Percentiles rank a stretch among this genome's conserved stretches.
phyloP scores from a whole-genome alignment of 192 early-diverging fungal genomes.

The Gonapodya prolifera region DNA sequence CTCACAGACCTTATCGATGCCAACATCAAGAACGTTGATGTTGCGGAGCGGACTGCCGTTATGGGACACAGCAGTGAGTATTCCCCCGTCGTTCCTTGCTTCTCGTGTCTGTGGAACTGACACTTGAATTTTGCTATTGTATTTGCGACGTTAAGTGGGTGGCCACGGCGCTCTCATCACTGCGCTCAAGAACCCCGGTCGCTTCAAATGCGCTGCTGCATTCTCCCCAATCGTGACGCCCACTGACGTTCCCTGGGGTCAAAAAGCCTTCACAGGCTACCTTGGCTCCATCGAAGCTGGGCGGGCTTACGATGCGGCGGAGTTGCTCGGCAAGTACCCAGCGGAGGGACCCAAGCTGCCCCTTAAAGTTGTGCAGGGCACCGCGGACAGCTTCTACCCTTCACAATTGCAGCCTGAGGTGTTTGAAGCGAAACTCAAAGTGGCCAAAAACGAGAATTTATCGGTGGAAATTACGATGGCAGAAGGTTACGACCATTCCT shows the following conservation, averaged over 20 bases:
- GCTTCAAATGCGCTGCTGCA: conserved; percentile 38
- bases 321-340: conserved; percentile 36
- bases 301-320: conserved; percentile 69
- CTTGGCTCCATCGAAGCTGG: conserved; percentile 41
- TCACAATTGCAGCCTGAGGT: conserved; percentile 49
- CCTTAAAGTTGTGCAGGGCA: conserved; percentile 50
- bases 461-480: conserved; percentile 51
- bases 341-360: conserved; percentile 17
- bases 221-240: conserved; percentile 77
- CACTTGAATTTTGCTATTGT: conserved; percentile 3
- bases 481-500: conserved; percentile 77
- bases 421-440: conserved; percentile 30
- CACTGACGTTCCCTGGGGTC: conserved; percentile 58
- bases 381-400: conserved; percentile 48
- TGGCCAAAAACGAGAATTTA: conserved; percentile 23
- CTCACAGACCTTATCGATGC: not conserved
- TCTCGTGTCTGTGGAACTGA: not conserved
- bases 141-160: conserved; percentile 29
- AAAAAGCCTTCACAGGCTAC: conserved; percentile 65
- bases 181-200: conserved; percentile 49
- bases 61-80: conserved; percentile 30
- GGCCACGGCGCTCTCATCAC: conserved; percentile 79
- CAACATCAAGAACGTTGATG: not conserved
- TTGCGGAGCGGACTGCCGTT: conserved; percentile 8
- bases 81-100: not conserved